phyloP scores from a whole-genome alignment of 1,139 yeast genomes.

The Lodderomyces oxycetoniae region DNA sequence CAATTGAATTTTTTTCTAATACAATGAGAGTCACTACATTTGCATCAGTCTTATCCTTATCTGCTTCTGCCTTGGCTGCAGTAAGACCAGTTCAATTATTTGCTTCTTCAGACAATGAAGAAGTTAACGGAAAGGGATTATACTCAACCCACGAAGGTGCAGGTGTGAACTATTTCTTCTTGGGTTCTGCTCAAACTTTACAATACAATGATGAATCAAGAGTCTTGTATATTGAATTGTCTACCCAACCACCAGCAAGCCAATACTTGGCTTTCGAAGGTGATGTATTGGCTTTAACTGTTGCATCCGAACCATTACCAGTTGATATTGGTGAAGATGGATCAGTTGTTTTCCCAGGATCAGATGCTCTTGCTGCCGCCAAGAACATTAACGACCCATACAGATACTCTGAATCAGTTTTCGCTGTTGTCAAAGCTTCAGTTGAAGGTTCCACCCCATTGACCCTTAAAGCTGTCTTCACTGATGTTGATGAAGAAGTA shows the following conservation, averaged over 20 bases:
- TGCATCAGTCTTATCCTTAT: slow-evolving; percentile 16
- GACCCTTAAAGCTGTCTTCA: slow-evolving; percentile 14
- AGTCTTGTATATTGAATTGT: slow-evolving; percentile 30
- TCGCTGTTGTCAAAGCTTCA: slow-evolving; percentile 19
- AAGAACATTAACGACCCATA: slow-evolving; percentile 42
- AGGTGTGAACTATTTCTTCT: slow-evolving; percentile 44
- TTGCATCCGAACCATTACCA: slow-evolving; percentile 13
- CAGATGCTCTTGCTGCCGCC: slow-evolving; percentile 31
- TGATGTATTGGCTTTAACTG: slow-evolving; percentile 15
- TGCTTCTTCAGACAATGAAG: slow-evolving; percentile 20
- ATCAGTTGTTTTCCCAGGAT: slow-evolving; percentile 27
- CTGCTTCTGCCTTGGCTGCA: slow-evolving; percentile 22
- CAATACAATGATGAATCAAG: slow-evolving; percentile 56
- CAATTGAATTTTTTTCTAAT: too few relatives aligned
- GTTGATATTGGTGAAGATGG: slow-evolving; percentile 20
- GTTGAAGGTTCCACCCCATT: slow-evolving; percentile 19
- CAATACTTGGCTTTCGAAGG: slow-evolving; percentile 11
- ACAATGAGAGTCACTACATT: slow-evolving; percentile 19
- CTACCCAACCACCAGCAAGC: slow-evolving; percentile 5
- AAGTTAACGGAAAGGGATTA: slow-evolving; percentile 26
- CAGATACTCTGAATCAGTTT: slow-evolving; percentile 27
- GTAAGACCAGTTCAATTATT: slow-evolving; percentile 15
- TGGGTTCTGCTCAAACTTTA: slow-evolving; percentile 15
- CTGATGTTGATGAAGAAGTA: slow-evolving; percentile 11
- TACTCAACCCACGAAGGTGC: slow-evolving; percentile 50